Evolutionary conservation across 208 protist species (phyloP).

Genomic region (Porcisia hertigi): DNA sequence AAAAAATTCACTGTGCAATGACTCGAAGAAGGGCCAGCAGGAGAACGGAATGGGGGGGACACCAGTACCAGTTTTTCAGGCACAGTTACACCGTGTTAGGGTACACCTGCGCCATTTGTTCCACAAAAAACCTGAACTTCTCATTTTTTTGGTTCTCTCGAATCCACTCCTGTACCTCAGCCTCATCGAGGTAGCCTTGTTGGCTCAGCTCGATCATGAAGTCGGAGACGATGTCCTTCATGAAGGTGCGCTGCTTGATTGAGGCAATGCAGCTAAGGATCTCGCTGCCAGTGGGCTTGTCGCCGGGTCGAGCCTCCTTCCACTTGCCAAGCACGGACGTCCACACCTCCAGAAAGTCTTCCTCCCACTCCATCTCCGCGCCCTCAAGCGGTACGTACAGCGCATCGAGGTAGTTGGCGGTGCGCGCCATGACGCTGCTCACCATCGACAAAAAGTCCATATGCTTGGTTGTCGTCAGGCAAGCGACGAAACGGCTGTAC

Average conservation of each 20-base stretch:
- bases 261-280: conserved; percentile 59
- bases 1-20: too few relatives aligned
- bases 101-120: conserved; percentile 32
- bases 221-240: conserved; percentile 73
- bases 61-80: background rate
- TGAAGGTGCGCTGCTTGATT: conserved; percentile 61
- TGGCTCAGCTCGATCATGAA: conserved; percentile 70
- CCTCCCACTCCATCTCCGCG: conserved; percentile 67
- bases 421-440: conserved; percentile 77
- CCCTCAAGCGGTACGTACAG: conserved; percentile 47
- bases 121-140: conserved; percentile 30
- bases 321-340: conserved; percentile 46
- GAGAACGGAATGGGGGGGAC: background rate
- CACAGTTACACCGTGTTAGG: conserved; percentile 5
- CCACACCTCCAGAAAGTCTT: conserved; percentile 82
- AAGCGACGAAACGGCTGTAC: conserved; percentile 62
- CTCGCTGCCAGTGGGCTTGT: conserved; percentile 19
- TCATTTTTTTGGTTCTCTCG: conserved; percentile 28
- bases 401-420: conserved; percentile 83
- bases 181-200: conserved; percentile 24
- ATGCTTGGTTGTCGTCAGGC: conserved; percentile 38
- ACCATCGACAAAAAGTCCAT: conserved; percentile 58
- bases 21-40: too few relatives aligned
- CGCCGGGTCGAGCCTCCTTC: conserved; percentile 25
- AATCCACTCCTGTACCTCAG: conserved; percentile 25